Base-by-base conservation (phyloP, 1,139 yeast genomes). In the Williopsis jadinii region DNA sequence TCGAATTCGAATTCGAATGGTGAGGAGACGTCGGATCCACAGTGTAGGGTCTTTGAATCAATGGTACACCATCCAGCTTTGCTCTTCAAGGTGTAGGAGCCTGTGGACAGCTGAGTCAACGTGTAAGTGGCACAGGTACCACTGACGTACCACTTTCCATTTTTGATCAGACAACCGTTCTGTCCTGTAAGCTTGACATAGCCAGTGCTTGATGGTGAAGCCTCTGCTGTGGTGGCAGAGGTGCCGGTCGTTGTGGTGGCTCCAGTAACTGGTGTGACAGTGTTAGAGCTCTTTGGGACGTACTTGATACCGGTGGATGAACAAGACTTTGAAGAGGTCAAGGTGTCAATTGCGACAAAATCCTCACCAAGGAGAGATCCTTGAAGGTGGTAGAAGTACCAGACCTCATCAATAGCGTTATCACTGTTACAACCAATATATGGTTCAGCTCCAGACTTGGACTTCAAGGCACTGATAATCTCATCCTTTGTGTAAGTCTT, bases 121-220 rank as follows among this genome's bases (percentile, higher is more conserved):
- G 70, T 68, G 63, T 71, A 87, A 3, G 84, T 79, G 3, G 96
- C 97, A 63, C 97, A 90, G 1, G 95, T 80, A 1, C 97, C 97
- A 32, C 77, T 71, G 8, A 73, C 63, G 63, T 82, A 86, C 90
- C 95, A 88, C 52, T 78, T 75, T 6, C 97, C 97, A 55, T 78
- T 84, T 46, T 84, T 76, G 53, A 88, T 90, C 43, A 90, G 66
- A 64, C 96, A 87, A 2, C 95, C 96, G 6, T 68, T 58, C 42
- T 79, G 73, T n/a, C 70, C 75, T 26, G 73, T 63, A 24, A 82
- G 64, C 1, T 35, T 37, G 9, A 65, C 59, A 9, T 28, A 11
- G 9, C 38, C 45, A 2, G 46, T 45, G 9, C 65, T 60, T 3
- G 54, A 52, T 30, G 49, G 51, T 34, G 6, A 66, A 56, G 4